Base-by-base conservation (phyloP, 306 rosid genomes). In the Quercus berberidifolia region DNA sequence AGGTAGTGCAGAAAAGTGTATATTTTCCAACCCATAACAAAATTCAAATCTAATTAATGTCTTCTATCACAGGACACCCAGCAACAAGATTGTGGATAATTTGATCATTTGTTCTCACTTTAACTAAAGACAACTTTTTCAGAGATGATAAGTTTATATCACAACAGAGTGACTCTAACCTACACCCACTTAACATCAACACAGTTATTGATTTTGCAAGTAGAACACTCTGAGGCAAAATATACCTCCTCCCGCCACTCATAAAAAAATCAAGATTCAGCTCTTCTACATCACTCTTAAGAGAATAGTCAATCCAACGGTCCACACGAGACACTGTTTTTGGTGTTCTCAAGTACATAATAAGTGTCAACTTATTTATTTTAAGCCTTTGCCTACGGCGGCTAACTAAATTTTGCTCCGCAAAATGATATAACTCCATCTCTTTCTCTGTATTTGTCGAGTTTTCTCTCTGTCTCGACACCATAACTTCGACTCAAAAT, bases 181-280 rank as follows among this genome's bases (percentile, higher is more conserved):
- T 46, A 52, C 79, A 76, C 62, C 49, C 71, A 59, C 79, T 46
- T 12, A 76, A 35, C 7, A 58, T 76, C 38, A 76, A 15, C 49
- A 60, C 41, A 59, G 79, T 46, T n/a, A 62, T 41, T 18, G 72
- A 76, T 41, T 76, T 64, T 25, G 62, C 14, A 26, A 38, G 43
- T 41, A n/a, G 41, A 76, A 76, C 59, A 12, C 38, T 76, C 38
- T 15, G 59, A 62, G 79, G 79, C 71, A 76, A 17, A 19, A 7
- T 59, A 71, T 76, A 76, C 59, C 72, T 60, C 25, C 25, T 76
- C 2, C 79, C 71, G 35, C 62, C 67, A 2, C 52, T 46, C 14
- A 8, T 8, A 11, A 2, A 46, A 0, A 63, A 71, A 25, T 43
- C 62, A 28, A 76, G 26, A 13, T 76, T 69, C 12, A 76, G 73